Conservation (phyloP, 148 eudicot genomes). For the Rhododendron mucronatum region DNA sequence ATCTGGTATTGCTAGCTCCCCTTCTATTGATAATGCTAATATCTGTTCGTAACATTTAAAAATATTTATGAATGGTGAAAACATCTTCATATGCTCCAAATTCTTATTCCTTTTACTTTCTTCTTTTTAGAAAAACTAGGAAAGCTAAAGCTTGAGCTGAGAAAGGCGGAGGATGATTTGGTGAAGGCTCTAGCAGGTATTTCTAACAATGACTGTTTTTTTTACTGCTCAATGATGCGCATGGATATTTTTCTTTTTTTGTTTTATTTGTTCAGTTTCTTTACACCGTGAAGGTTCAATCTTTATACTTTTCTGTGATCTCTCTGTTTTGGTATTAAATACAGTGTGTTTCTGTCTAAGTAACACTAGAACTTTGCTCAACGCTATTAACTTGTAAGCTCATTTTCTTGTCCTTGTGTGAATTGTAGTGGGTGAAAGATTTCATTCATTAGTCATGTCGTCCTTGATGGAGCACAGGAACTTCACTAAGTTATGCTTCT, state of each 20-base stretch:
- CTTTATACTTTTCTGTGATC: background rate
- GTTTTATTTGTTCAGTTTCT: background rate
- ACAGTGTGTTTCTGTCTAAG: background rate
- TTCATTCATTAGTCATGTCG: background rate
- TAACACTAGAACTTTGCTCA: background rate
- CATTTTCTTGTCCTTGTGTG: background rate
- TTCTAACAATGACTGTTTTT: background rate
- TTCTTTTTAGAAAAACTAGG: conserved; percentile 48
- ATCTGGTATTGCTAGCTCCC: background rate
- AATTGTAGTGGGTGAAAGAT: background rate
- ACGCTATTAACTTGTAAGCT: background rate
- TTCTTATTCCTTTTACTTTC: background rate
- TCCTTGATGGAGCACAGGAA: conserved; percentile 1
- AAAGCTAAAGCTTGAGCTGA: conserved; percentile 64
- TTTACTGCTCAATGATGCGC: background rate
- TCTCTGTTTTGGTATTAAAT: background rate
- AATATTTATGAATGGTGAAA: background rate
- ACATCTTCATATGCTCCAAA: background rate
- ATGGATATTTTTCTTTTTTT: background rate
- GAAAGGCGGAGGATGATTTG: conserved; percentile 66
- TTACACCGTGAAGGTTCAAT: background rate
- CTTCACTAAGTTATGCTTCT: background rate
- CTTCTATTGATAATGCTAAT: background rate
- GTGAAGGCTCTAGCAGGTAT: conserved; percentile 83
- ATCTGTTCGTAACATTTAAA: no score